These are phyloP conservation scores for Vigna mungo DNA, from an alignment of 306 rosid genomes.

Conservation along the genomic window DNA sequence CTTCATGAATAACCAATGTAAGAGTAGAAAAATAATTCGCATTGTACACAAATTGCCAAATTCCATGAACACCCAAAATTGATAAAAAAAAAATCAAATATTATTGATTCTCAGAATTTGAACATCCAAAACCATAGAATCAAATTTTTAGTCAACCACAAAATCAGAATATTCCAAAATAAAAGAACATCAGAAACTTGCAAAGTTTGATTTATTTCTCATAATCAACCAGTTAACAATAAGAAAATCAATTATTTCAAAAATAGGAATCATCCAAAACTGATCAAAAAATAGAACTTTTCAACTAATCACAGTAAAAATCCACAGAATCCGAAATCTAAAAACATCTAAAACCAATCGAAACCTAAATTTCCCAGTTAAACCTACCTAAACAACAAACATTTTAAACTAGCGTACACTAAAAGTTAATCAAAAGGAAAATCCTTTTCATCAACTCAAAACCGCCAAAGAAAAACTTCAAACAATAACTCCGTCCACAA, in stretches of 20 bases:
- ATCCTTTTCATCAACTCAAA: too few relatives aligned
- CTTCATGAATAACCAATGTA: slow-evolving; percentile 18
- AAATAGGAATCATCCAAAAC: too few relatives aligned
- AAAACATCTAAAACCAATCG: not conserved
- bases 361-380: not conserved
- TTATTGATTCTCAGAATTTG: not conserved
- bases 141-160: too few relatives aligned
- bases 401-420: too few relatives aligned
- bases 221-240: too few relatives aligned
- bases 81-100: not conserved
- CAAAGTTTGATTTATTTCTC: too few relatives aligned
- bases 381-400: not conserved
- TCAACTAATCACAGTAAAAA: not conserved
- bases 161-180: too few relatives aligned
- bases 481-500: too few relatives aligned
- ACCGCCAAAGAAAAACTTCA: too few relatives aligned
- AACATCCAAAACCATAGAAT: not conserved
- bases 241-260: too few relatives aligned
- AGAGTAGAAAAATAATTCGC: not conserved
- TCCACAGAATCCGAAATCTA: not conserved
- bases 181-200: not conserved
- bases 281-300: too few relatives aligned
- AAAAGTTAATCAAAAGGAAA: not conserved
- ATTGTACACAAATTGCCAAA: not conserved
- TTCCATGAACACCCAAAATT: not conserved